A percentile compares a stretch with the other conserved stretches of the same genome.
These are phyloP conservation scores for Lichtheimia corymbifera DNA, from an alignment of 371 early-diverging fungal genomes.

Conservation along the genomic window DNA sequence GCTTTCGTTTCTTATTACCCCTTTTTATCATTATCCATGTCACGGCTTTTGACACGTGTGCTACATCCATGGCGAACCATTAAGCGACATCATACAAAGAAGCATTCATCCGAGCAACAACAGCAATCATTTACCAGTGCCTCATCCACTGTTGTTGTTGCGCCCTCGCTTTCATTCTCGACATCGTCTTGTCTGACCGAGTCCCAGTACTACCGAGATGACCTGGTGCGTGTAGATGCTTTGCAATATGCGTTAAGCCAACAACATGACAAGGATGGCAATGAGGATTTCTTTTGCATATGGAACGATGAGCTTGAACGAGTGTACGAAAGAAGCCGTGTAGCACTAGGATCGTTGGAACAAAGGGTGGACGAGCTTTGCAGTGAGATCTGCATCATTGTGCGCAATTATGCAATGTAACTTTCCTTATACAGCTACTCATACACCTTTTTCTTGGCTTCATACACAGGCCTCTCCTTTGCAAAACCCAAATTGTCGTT, in stretches of 20 bases:
- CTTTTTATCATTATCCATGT: neutral
- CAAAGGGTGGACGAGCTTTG: neutral
- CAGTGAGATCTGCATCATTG: conserved; percentile 5
- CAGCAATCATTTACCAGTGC: neutral
- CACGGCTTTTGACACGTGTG: conserved; percentile 4
- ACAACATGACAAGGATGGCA: neutral
- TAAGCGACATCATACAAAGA: neutral
- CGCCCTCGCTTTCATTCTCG: neutral
- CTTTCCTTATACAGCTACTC: neutral
- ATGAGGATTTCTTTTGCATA: conserved; percentile 5
- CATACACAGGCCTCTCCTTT: conserved; percentile 4
- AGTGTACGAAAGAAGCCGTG: neutral
- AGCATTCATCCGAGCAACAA: neutral
- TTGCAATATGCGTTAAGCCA: neutral
- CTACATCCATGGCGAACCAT: neutral
- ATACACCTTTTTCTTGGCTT: neutral
- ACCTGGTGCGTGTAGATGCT: neutral
- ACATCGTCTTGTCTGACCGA: conserved; percentile 3
- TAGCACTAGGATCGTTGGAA: conserved; percentile 1
- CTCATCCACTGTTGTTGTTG: neutral
- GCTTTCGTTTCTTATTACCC: neutral
- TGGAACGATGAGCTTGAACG: conserved; percentile 16
- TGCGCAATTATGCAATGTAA: conserved; percentile 1
- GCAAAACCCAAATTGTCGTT: conserved; percentile 6
- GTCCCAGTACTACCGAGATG: conserved; percentile 2